Base-by-base conservation (phyloP, 2,329 filamentous ascomycete species). In the Diaporthe sp. region DNA sequence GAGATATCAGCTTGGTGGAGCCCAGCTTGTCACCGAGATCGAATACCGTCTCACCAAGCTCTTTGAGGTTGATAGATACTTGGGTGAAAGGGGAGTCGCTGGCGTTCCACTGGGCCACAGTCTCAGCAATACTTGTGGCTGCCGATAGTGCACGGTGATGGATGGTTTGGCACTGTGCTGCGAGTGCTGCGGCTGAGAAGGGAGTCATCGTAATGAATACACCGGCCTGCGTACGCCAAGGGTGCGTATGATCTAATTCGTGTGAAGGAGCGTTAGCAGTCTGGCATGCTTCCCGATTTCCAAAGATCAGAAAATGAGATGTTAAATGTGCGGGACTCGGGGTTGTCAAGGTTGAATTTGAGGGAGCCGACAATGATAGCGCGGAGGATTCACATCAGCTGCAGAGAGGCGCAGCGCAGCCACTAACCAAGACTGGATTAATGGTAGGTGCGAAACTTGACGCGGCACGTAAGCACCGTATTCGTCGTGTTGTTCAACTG, bases 341-440 rank as follows among this genome's bases (percentile, higher is more conserved):
- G 42, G 15, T n/a, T 3, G 12, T 25, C 22, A 2, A 68, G n/a
- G 7, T 17, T 13, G 31, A 19, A 42, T 68, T 39, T 68, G 46
- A 68, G 65, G 46, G 44, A 68, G 65, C 46, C 65, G 2, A 68
- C 31, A 19, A 22, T 53, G 31, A 53, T 53, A 0, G 46, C 46
- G 22, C 34, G 46, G 46, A 53, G 65, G 31, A 53, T 68, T 51
- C 44, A 68, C 62, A n/a, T 51, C 62, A 67, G 62, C 28, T 51
- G 44, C 17, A 0, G 4, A 65, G 61, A 68, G 62, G 62, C 44
- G 62, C 62, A 37, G 62, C 10, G 13, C 2, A 44, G 22, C 19
- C 44, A 25, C 62, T 68, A 68, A 37, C 31, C 19, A 53, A 39
- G 46, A 68, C 62, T 39, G 31, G 46, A 25, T 53, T 12, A 17